A percentile compares a stretch with the other conserved stretches of the same genome.
Evolutionary conservation across 2,329 filamentous ascomycete species (phyloP).

Genomic region (Zelopaecilomyces penicillatus): DNA sequence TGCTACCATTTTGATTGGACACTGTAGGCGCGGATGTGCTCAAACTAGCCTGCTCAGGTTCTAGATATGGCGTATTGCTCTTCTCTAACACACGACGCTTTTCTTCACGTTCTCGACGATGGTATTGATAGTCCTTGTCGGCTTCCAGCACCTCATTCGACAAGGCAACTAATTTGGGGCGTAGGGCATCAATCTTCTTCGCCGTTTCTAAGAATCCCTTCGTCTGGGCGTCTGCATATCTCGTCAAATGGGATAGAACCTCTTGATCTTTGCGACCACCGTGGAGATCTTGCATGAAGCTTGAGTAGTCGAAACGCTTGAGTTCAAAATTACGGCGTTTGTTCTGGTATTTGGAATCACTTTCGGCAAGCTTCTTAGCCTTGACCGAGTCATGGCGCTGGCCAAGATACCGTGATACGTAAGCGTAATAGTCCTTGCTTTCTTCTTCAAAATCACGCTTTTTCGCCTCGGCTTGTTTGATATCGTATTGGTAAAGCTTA

Average conservation of each 20-base stretch:
- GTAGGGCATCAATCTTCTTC: slow-evolving; percentile 76
- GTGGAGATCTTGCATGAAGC: slow-evolving; percentile 98
- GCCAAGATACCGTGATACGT: slow-evolving; percentile 90
- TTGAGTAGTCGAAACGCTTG: slow-evolving; percentile 97
- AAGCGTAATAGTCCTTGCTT: slow-evolving; percentile 96
- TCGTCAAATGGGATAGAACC: slow-evolving; percentile 86
- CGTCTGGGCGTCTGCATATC: slow-evolving; percentile 86
- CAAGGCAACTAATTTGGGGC: slow-evolving; percentile 84
- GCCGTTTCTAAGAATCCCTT: slow-evolving; percentile 72
- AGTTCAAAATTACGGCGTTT: slow-evolving; percentile 94
- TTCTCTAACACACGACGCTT: slow-evolving; percentile 87
- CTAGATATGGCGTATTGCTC: slow-evolving; percentile 64
- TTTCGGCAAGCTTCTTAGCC: slow-evolving; percentile 91
- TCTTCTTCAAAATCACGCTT: slow-evolving; percentile 98
- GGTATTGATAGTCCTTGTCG: slow-evolving; percentile 94
- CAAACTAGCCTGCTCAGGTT: slow-evolving; percentile 53
- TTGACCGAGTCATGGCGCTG: slow-evolving; percentile 93
- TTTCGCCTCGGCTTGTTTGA: slow-evolving; percentile 95
- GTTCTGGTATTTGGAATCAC: slow-evolving; percentile 89
- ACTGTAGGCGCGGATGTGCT: slow-evolving; percentile 24
- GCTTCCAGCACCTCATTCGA: slow-evolving; percentile 83
- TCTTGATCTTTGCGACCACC: slow-evolving; percentile 98
- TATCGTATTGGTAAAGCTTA: slow-evolving; percentile 88
- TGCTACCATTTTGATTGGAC: slow-evolving; percentile 34
- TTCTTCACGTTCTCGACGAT: slow-evolving; percentile 89